Percentiles rank a stretch among this genome's conserved stretches.
Evolutionary conservation across 208 protist species (phyloP).

Genomic region (Wallacemonas rigidus): DNA sequence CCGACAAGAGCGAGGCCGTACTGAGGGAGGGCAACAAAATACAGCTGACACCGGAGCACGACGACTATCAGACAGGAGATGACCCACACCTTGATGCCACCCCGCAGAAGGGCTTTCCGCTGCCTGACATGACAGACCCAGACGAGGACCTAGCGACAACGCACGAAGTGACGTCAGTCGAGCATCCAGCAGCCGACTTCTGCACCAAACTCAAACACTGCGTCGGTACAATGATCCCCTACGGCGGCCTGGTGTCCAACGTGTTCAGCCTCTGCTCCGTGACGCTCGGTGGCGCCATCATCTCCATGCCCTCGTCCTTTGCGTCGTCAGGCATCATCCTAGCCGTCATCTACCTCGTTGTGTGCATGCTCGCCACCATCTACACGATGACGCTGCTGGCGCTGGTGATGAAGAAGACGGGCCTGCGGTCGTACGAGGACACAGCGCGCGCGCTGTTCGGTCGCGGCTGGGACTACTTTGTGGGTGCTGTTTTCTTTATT

Average conservation of each 20-base stretch:
- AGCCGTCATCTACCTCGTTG: conserved; percentile 60
- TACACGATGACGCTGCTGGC: conserved; percentile 64
- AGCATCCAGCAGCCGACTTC: not conserved
- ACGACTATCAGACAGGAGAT: not conserved
- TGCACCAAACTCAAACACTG: too few relatives aligned
- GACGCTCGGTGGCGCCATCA: conserved; percentile 66
- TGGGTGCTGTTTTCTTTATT: conserved; percentile 57
- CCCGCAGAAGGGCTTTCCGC: not conserved
- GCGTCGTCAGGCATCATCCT: conserved; percentile 54
- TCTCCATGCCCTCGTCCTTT: conserved; percentile 62
- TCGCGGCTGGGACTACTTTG: conserved; percentile 59
- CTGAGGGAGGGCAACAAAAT: not conserved
- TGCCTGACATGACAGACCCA: not conserved
- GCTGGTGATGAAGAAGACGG: conserved; percentile 53
- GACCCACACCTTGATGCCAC: not conserved
- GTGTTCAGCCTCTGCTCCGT: conserved; percentile 62
- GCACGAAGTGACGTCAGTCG: not conserved
- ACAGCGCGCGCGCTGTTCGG: conserved; percentile 54
- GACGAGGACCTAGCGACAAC: not conserved
- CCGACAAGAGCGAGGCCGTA: not conserved
- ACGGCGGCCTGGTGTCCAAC: conserved; percentile 52
- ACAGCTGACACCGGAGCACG: not conserved
- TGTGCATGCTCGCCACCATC: conserved; percentile 53
- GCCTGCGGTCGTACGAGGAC: conserved; percentile 55
- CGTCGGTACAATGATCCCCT: conserved; percentile 19